Base-by-base conservation (phyloP, 2,329 filamentous ascomycete species). In the Fusarium anguioides region DNA sequence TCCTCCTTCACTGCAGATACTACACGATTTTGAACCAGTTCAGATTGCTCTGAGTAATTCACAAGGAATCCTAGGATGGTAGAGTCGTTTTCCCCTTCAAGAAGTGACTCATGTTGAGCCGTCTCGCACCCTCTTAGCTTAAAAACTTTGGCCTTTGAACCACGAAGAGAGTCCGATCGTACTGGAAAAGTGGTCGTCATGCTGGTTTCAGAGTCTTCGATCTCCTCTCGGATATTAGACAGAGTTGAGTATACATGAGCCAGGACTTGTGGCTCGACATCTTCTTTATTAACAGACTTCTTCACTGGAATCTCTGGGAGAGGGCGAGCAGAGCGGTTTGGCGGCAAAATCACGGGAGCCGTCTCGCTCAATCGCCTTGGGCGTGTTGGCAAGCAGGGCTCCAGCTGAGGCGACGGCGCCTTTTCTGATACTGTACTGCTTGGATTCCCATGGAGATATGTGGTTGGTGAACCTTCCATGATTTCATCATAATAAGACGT, bases 161-260 rank as follows among this genome's bases (percentile, higher is more conserved):
- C 24, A 6, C 20, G 54, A 45, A 51, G 44, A n/a, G 60, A 62
- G 24, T 62, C 59, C 15, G 54, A 52, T 41, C 37, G 54, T 8
- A 45, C 37, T 18, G 45, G 56, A 6, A 67, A 56, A 20, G 31
- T 51, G 23, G 40, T 55, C 24, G 53, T 47, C 14, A 52, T 58
- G 31, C 56, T 60, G 37, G 57, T 46, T 26, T 66, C 65, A 9
- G 51, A 39, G 10, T 63, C 46, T n/a, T 69, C 66, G 18, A 51
- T 40, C 27, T 70, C 67, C 47, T 73, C 71, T 21, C 68, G 64
- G 17, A 73, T 73, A 20, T 57, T 65, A 27, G 71, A 66, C 6
- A 72, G 63, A 9, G 63, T 45, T 29, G 68, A 70, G 3, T 55
- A 56, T 12, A 50, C 42, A 23, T 59, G 53, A 12, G 61, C 55